Evolutionary conservation across 495 filamentous ascomycete genomes (phyloP).

Genomic region (Xylaria palmicola): DNA sequence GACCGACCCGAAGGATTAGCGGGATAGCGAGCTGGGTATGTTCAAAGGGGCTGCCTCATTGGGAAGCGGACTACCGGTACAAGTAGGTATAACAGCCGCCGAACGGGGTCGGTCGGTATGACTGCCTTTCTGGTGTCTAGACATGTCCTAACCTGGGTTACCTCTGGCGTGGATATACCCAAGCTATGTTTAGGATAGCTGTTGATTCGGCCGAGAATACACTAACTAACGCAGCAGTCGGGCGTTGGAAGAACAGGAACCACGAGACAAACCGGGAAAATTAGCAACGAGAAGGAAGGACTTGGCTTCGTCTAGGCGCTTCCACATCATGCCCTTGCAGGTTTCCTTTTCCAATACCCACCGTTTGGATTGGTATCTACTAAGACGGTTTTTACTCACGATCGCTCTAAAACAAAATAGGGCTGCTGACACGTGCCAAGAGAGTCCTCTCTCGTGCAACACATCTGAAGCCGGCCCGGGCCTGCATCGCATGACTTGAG

Average conservation of each 20-base stretch:
- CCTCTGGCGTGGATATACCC: background rate
- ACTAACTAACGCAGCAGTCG: background rate
- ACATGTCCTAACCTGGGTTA: background rate
- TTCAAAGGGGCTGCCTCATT: slow-evolving; percentile 6
- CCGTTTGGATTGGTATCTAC: too few relatives aligned
- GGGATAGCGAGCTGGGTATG: background rate
- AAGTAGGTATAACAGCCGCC: too few relatives aligned
- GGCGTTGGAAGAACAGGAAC: background rate
- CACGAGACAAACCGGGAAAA: background rate
- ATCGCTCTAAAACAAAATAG: background rate
- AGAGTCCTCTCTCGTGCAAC: background rate
- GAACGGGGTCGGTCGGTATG: background rate
- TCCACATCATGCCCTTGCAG: background rate
- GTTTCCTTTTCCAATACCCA: background rate
- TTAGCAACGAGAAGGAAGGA: background rate
- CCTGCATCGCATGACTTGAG: slow-evolving; percentile 1
- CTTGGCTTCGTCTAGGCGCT: background rate
- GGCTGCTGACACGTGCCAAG: background rate
- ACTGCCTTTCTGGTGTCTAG: slow-evolving; percentile 1
- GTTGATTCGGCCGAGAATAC: background rate
- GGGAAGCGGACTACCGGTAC: background rate
- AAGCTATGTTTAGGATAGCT: background rate
- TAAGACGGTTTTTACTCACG: background rate
- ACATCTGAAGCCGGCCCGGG: slow-evolving; percentile 8
- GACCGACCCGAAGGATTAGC: slow-evolving; percentile 1